Base-by-base conservation (phyloP, 2,329 filamentous ascomycete species). In the Gremmenia infestans region DNA sequence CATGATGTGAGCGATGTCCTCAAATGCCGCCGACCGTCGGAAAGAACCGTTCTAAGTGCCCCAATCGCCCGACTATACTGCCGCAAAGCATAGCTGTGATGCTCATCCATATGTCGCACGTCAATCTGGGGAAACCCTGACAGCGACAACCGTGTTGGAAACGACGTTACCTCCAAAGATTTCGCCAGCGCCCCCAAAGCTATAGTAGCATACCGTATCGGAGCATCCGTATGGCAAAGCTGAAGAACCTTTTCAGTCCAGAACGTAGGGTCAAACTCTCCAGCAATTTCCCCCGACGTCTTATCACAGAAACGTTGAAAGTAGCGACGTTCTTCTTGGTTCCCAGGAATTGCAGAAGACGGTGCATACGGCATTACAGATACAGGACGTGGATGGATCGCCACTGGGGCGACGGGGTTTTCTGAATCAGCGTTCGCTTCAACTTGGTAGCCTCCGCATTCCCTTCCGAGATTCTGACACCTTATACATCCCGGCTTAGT, bases 271-370 rank as follows among this genome's bases (percentile, higher is more conserved):
- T 69, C 66, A 40, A 68, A 69, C 11, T 63, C 58, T 9, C 66
- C 67, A 52, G 62, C 62, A 32, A 68, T 68, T 47, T 68, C 67
- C 17, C 52, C 60, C 1, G 65, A 65, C 8, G 67, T 69, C 48
- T 69, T 69, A 22, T 69, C 66, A 53, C 66, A 69, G 49, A 69
- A 69, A 7, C 65, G 59, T 54, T 69, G 66, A 55, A 69, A 69
- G 54, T 68, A 69, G 12, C 65, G 62, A 14, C 66, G 64, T 52
- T 69, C 67, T 32, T 65, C 59, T 48, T 58, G 56, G 23, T 64
- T 65, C 11, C 64, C 64, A 22, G 65, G 63, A 52, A 68, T 65
- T 22, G 63, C 63, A 51, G 62, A 55, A 14, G 64, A 67, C 8
- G 66, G 67, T 23, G 64, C 58, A 54, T 66, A 67, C 11, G 62